Evolutionary conservation across 305 asterid genomes (phyloP).

Genomic region (Solanum chacoense): DNA sequence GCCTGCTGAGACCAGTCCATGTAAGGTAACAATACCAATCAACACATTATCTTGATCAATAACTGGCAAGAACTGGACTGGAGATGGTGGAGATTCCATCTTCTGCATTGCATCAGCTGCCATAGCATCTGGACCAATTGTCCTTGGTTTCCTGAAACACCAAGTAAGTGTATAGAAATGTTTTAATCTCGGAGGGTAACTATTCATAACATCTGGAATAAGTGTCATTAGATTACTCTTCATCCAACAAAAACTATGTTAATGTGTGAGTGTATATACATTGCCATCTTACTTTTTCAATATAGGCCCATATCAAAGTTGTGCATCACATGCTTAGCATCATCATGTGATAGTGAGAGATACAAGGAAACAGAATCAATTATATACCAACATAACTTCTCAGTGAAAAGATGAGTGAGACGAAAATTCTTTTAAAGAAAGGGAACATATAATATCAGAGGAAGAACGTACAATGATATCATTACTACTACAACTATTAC

Average conservation of each 20-base stretch:
- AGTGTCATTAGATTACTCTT: neutral
- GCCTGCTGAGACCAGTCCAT: conserved; percentile 87
- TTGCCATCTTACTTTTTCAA: neutral
- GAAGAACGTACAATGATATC: neutral
- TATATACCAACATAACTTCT: neutral
- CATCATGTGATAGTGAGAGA: neutral
- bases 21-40: conserved; percentile 84
- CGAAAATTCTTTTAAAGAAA: neutral
- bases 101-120: conserved; percentile 94
- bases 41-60: conserved; percentile 43
- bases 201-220: neutral
- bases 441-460: neutral
- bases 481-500: neutral
- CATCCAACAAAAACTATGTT: neutral
- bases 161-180: neutral
- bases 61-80: conserved; percentile 93
- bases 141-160: conserved; percentile 75
- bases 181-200: neutral
- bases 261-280: neutral
- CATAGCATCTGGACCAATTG: conserved; percentile 71
- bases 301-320: neutral
- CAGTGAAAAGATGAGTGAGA: neutral
- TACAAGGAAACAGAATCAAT: neutral
- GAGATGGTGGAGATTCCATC: conserved; percentile 95
- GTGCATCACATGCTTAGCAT: neutral